These are phyloP conservation scores for Fusarium solani-melongenae DNA, from an alignment of 2,329 filamentous ascomycete species.

Conservation along the genomic window DNA sequence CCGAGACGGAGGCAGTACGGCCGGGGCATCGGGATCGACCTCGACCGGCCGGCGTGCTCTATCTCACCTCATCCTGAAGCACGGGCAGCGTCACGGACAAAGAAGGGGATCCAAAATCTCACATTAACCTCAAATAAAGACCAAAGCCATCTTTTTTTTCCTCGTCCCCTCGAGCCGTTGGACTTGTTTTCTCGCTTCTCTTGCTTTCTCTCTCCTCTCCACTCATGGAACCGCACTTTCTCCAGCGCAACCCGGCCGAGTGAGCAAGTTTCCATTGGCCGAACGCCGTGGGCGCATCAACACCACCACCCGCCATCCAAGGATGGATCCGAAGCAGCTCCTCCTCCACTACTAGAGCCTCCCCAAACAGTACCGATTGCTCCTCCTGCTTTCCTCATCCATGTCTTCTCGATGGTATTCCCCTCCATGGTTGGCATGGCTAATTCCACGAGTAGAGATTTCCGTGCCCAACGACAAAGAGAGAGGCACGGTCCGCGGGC, in stretches of 20 bases:
- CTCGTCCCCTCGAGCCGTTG: neutral
- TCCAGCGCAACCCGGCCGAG: constrained; percentile 42
- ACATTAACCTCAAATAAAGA: neutral
- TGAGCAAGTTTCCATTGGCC: constrained; percentile 62
- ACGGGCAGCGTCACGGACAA: neutral
- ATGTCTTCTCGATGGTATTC: neutral
- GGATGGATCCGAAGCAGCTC: constrained; percentile 20
- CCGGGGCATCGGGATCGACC: constrained; percentile 22
- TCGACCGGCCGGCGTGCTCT: constrained; percentile 19
- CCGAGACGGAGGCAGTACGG: constrained; percentile 27
- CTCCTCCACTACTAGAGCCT: constrained; percentile 3
- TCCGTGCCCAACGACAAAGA: neutral
- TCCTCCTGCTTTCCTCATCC: constrained; percentile 17
- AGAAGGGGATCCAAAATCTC: neutral
- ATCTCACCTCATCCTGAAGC: constrained; percentile 3
- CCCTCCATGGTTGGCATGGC: neutral
- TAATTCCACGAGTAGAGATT: neutral
- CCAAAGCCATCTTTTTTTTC: neutral
- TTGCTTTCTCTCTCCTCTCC: constrained; percentile 2
- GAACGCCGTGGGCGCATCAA: constrained; percentile 33
- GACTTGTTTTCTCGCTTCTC: constrained; percentile 16
- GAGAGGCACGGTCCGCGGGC: constrained; percentile 18
- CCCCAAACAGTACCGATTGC: constrained; percentile 5
- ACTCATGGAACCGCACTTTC: constrained; percentile 31
- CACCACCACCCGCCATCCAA: constrained; percentile 34